Conservation (phyloP, 371 early-diverging fungal genomes). For the Zopfochytrium polystomum region DNA sequence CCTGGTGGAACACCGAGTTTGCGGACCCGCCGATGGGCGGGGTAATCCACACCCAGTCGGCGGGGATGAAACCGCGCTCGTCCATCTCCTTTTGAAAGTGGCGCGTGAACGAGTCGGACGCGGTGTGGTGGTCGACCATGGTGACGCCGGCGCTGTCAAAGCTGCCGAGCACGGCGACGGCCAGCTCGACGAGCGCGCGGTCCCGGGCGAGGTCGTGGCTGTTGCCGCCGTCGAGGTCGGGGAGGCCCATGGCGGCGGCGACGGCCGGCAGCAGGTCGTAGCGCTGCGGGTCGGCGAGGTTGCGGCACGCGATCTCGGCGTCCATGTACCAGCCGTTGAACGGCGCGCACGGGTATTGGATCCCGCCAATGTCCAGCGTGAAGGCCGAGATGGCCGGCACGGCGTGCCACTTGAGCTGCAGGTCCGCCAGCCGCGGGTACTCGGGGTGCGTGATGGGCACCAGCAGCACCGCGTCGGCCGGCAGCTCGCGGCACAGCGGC, state of each 20-base stretch:
- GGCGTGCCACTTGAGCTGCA: too few species aligned
- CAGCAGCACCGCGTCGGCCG: too few species aligned
- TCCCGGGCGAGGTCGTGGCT: background rate
- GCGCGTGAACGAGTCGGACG: constrained; percentile 8
- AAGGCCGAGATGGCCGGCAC: constrained; percentile 8
- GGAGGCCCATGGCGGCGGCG: background rate
- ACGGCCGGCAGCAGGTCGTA: constrained; percentile 7
- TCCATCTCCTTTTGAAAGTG: constrained; percentile 1
- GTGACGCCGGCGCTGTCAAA: constrained; percentile 3
- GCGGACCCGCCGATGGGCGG: constrained; percentile 4
- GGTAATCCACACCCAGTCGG: constrained; percentile 13
- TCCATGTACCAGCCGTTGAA: constrained; percentile 20
- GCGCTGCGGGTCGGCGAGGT: constrained; percentile 3
- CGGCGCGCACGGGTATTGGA: background rate
- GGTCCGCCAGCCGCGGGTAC: too few species aligned
- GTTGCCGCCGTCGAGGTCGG: background rate
- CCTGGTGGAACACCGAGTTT: too few species aligned
- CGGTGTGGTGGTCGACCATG: constrained; percentile 12
- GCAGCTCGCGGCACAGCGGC: too few species aligned
- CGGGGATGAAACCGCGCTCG: constrained; percentile 4
- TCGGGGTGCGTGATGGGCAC: too few species aligned
- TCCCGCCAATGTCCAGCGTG: constrained; percentile 3
- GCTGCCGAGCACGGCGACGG: constrained; percentile 2
- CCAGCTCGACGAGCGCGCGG: background rate
- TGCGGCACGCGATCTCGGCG: constrained; percentile 7